Evolutionary conservation across 345 rosid genomes (phyloP), one percentile per base, ranked within the genome.

Genomic region (Pistacia atlantica): DNA sequence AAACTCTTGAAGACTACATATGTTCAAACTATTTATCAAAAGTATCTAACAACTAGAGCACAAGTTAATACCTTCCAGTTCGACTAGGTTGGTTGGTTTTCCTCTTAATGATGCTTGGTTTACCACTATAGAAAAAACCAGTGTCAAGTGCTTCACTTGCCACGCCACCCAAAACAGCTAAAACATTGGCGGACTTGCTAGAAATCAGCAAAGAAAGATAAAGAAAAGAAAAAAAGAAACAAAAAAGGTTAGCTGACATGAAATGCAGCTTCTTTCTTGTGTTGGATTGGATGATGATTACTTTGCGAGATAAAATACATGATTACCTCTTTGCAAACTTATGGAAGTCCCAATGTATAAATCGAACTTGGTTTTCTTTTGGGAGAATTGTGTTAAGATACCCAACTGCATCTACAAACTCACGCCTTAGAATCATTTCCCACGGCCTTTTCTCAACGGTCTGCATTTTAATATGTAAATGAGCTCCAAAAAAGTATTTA

Each of bases 171-270:
- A 96, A 92, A 78, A 96, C 98, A 85, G 99, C 99, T 87, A 96
- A 91, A 82, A 93, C 99, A 82, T 96, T 96, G 75, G 99, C 99
- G 46, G 99, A 96, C 90, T 96, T 96, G 91, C 99, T 96, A 82
- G 52, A 69, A 78, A 81, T 80, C 73, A 65, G 73, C 66, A 80
- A 68, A 74, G 22, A 31, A 31, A 31, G 3, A 31, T 1, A 31
- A 31, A 31, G 67, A 83, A 72, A 25, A 65, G n/a, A 82, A 46
- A 74, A 71, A 70, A 85, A 84, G 74, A 0, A 72, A 64, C 80
- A 22, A 71, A 87, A 86, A 76, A 69, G 61, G 63, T 79, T n/a
- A 37, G 38, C 49, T 16, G 7, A 58, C 62, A n/a, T 37, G 31
- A 71, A 77, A 61, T 31, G 48, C n/a, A 5, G 57, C n/a, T 18